Conservation (phyloP, 208 protist species). For the Phytomonas francai region DNA sequence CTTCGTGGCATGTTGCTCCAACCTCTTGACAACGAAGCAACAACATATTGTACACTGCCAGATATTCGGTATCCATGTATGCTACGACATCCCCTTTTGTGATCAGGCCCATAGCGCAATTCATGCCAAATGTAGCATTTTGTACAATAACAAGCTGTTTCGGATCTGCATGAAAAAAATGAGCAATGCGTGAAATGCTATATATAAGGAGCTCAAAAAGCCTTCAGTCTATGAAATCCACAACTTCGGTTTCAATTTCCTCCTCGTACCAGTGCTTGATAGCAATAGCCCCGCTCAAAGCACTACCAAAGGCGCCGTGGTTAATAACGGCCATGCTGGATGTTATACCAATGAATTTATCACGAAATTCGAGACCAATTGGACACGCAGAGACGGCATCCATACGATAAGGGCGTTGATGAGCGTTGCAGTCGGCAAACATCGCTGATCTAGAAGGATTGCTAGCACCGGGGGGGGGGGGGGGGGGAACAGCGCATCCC, state of each 20-base stretch:
- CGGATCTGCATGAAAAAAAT: conserved; percentile 63
- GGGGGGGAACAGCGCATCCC: neutral
- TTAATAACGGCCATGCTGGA: conserved; percentile 82
- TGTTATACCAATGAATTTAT: conserved; percentile 63
- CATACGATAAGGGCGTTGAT: neutral
- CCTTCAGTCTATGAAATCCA: conserved; percentile 81
- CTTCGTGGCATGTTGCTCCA: conserved; percentile 50
- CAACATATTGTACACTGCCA: conserved; percentile 89
- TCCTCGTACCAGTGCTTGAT: conserved; percentile 75
- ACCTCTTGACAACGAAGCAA: conserved; percentile 73
- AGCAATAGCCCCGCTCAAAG: conserved; percentile 44
- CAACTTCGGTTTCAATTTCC: conserved; percentile 72
- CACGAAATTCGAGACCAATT: conserved; percentile 42
- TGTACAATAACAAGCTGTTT: conserved; percentile 80
- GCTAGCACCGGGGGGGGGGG: neutral
- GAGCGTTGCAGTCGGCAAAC: neutral
- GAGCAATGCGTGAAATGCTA: conserved; percentile 58
- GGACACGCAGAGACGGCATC: conserved; percentile 9
- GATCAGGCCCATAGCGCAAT: conserved; percentile 77
- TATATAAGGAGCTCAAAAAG: conserved; percentile 81
- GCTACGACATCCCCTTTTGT: conserved; percentile 62
- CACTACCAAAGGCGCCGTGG: conserved; percentile 89
- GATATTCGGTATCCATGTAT: conserved; percentile 79
- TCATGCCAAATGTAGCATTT: conserved; percentile 86
- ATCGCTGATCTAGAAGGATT: neutral